Conservation (phyloP, 1,284 basidiomycete species). For the Tilletiopsis washingtonensis region DNA sequence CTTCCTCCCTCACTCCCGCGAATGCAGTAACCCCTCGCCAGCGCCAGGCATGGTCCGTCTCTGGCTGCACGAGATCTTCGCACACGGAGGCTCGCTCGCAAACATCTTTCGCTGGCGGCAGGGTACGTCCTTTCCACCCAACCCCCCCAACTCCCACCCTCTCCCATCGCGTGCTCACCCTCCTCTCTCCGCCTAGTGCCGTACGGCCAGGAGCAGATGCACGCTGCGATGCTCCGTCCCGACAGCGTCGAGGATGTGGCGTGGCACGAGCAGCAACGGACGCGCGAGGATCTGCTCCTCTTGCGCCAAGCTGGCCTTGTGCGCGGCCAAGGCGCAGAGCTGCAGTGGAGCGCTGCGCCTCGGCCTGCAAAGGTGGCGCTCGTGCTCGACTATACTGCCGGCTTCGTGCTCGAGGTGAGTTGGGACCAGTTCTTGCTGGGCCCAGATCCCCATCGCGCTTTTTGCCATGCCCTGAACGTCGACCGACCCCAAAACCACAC, state of each 20-base stretch:
- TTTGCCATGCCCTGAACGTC: too few relatives aligned
- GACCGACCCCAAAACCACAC: too few relatives aligned
- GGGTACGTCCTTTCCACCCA: too few relatives aligned
- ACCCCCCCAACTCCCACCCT: too few relatives aligned
- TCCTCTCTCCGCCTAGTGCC: too few relatives aligned
- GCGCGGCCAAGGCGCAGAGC: not conserved
- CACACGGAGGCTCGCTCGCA: constrained; percentile 18
- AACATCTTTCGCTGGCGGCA: constrained; percentile 30
- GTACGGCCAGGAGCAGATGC: constrained; percentile 29
- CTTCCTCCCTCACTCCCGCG: too few relatives aligned
- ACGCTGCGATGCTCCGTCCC: constrained; percentile 23
- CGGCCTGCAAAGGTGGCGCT: constrained; percentile 15
- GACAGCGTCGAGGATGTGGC: constrained; percentile 23
- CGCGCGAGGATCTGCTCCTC: constrained; percentile 17
- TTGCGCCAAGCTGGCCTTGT: constrained; percentile 8
- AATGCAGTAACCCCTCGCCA: constrained; percentile 17
- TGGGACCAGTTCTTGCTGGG: too few relatives aligned
- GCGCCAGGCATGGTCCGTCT: constrained; percentile 20
- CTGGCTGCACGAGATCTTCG: constrained; percentile 28
- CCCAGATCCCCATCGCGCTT: too few relatives aligned
- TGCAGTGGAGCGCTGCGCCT: not conserved
- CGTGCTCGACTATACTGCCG: constrained; percentile 17
- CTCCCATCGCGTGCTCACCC: too few relatives aligned
- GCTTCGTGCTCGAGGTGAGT: constrained; percentile 19
- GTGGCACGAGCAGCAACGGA: constrained; percentile 21